phyloP scores from a whole-genome alignment of 331 rosid species.

The Prunus yedoensis region DNA sequence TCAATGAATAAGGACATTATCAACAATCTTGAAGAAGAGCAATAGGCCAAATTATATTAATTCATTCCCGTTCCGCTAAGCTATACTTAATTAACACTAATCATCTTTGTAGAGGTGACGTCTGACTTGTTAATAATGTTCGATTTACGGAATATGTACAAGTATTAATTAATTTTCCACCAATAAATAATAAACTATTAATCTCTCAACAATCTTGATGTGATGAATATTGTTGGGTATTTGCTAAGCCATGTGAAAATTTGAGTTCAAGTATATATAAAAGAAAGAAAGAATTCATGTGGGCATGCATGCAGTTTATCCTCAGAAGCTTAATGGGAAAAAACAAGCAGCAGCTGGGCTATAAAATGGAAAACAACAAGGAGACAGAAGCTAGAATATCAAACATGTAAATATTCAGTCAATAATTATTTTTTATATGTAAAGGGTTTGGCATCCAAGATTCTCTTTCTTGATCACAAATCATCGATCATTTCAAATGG shows the following conservation, averaged over 20 bases:
- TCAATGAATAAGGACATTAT: conserved; percentile 36
- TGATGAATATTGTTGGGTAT: not conserved
- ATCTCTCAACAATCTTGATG: not conserved
- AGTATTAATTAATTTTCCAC: not conserved
- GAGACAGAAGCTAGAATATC: conserved; percentile 46
- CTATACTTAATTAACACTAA: not conserved
- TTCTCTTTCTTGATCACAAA: conserved; percentile 3
- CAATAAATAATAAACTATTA: not conserved
- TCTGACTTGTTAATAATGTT: not conserved
- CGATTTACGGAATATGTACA: too few species aligned
- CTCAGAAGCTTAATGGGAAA: conserved; percentile 18
- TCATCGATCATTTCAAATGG: conserved; percentile 11
- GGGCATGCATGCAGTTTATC: conserved; percentile 1
- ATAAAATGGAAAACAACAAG: conserved; percentile 36
- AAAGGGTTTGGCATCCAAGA: conserved; percentile 1
- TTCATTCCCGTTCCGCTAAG: not conserved
- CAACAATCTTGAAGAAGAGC: conserved; percentile 24
- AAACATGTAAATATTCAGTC: conserved; percentile 37
- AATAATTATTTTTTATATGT: not conserved
- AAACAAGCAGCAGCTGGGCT: conserved; percentile 17
- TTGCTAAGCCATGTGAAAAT: too few species aligned
- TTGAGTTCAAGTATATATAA: too few species aligned
- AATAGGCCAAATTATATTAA: conserved; percentile 1
- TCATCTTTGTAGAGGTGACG: not conserved
- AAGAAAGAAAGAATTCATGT: not conserved